Conservation (phyloP, 2,329 filamentous ascomycete species). For the Xylaria sp. region DNA sequence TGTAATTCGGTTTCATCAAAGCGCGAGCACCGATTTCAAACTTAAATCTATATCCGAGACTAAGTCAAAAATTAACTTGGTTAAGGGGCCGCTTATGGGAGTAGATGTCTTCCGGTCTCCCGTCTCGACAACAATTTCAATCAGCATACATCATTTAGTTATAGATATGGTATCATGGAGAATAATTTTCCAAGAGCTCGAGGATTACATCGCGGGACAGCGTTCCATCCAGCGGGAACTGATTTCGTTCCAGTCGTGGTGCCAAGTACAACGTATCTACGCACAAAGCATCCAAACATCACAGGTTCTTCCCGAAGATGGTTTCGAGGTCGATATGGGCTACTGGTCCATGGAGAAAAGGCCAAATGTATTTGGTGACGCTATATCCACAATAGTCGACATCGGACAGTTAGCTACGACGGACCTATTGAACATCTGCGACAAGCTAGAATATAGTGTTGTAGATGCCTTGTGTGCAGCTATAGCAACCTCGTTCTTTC, state of each 20-base stretch:
- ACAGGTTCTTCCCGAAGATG: conserved; percentile 7
- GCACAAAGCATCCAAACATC: conserved; percentile 15
- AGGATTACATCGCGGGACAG: conserved; percentile 12
- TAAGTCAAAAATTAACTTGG: conserved; percentile 6
- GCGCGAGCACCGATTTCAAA: conserved; percentile 5
- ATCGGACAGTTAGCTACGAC: not conserved
- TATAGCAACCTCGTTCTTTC: conserved; percentile 18
- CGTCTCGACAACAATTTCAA: conserved; percentile 9
- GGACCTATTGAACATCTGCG: conserved; percentile 12
- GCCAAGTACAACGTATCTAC: conserved; percentile 19
- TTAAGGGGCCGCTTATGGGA: conserved; percentile 11
- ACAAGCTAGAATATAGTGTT: conserved; percentile 23
- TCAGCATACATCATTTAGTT: conserved; percentile 26
- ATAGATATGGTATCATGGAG: conserved; percentile 26
- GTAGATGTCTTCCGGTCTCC: conserved; percentile 17
- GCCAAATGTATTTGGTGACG: conserved; percentile 16
- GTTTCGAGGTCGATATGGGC: conserved; percentile 4
- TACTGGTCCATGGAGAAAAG: conserved; percentile 16
- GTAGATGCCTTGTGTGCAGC: conserved; percentile 23
- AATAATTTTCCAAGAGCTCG: conserved; percentile 25
- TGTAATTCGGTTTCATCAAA: conserved; percentile 13
- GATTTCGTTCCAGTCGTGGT: conserved; percentile 27
- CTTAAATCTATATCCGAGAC: conserved; percentile 10
- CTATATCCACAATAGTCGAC: conserved; percentile 5
- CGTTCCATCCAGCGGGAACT: conserved; percentile 3